Percentiles rank a stretch among this genome's conserved stretches.
These are phyloP conservation scores for Aspergillus sp. DNA, from an alignment of 2,329 filamentous ascomycete genomes.

Conservation along the genomic window DNA sequence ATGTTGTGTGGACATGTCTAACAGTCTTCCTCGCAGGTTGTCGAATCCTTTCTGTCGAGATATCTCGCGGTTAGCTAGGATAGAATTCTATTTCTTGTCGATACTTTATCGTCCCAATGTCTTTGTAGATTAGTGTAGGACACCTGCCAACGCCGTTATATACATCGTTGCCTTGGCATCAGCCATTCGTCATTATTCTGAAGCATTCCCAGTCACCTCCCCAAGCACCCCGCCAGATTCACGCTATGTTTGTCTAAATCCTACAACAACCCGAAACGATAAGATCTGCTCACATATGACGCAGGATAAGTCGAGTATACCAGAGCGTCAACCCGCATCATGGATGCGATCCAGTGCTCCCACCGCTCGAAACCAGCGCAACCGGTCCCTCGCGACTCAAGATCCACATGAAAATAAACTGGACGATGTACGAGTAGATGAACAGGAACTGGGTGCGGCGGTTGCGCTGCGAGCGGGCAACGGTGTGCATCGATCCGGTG, in stretches of 20 bases:
- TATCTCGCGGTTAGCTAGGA: no score
- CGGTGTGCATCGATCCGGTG: conserved; percentile 52
- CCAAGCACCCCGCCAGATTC: not conserved
- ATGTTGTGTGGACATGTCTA: conserved; percentile 8
- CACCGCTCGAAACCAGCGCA: conserved; percentile 11
- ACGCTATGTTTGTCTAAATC: conserved; percentile 1
- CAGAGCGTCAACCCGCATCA: no score
- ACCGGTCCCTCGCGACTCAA: conserved; percentile 47
- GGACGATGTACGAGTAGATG: conserved; percentile 86
- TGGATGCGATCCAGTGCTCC: not conserved
- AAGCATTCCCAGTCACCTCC: not conserved
- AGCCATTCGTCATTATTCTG: not conserved
- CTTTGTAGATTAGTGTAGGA: not conserved
- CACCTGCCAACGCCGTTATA: not conserved
- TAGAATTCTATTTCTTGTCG: not conserved
- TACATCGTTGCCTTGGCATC: not conserved
- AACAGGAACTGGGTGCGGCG: conserved; percentile 87
- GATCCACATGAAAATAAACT: conserved; percentile 91
- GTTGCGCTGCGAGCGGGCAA: conserved; percentile 76
- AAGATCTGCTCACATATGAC: no score
- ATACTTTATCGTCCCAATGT: not conserved
- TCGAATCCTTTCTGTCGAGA: no score
- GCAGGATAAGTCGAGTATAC: no score
- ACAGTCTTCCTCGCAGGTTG: no score
- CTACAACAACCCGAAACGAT: not conserved